Percentiles rank a stretch among this genome's conserved stretches.
Conservation (phyloP, 352 stramenopile species). For the Pythium brassicae region DNA sequence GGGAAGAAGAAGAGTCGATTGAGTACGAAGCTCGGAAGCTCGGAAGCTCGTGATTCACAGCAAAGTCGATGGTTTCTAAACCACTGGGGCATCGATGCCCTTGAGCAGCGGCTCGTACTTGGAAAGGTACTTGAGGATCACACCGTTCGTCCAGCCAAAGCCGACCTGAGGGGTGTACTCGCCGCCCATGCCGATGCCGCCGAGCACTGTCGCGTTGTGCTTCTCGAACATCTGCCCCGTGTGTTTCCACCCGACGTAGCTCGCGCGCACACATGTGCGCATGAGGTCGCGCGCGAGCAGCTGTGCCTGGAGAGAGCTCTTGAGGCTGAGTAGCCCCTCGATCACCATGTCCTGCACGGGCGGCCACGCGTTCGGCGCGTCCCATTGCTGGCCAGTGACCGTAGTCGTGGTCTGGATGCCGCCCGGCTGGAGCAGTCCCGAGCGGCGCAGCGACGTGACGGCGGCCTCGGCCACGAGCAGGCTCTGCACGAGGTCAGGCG, state of each 20-base stretch:
- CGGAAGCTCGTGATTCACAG: too few relatives aligned
- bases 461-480: constrained; percentile 41
- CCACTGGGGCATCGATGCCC: neutral
- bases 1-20: too few relatives aligned
- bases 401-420: constrained; percentile 68
- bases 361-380: constrained; percentile 83
- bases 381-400: constrained; percentile 84
- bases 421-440: constrained; percentile 52
- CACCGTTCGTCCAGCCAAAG: constrained; percentile 57
- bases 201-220: constrained; percentile 35
- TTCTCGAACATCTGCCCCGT: constrained; percentile 86
- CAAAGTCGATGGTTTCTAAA: neutral
- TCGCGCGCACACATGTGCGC: constrained; percentile 56
- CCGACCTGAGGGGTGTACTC: constrained; percentile 53
- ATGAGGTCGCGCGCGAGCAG: constrained; percentile 46
- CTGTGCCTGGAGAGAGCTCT: constrained; percentile 35
- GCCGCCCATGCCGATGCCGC: constrained; percentile 30
- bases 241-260: constrained; percentile 58
- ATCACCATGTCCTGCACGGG: constrained; percentile 80
- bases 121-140: constrained; percentile 47
- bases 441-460: constrained; percentile 43
- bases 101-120: constrained; percentile 22
- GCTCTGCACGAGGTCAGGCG: constrained; percentile 45
- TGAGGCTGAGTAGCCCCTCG: constrained; percentile 58
- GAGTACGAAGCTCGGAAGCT: too few relatives aligned